These are phyloP conservation scores for Cyberlindnera japonica DNA, from an alignment of 805 yeast species.

Conservation along the genomic window DNA sequence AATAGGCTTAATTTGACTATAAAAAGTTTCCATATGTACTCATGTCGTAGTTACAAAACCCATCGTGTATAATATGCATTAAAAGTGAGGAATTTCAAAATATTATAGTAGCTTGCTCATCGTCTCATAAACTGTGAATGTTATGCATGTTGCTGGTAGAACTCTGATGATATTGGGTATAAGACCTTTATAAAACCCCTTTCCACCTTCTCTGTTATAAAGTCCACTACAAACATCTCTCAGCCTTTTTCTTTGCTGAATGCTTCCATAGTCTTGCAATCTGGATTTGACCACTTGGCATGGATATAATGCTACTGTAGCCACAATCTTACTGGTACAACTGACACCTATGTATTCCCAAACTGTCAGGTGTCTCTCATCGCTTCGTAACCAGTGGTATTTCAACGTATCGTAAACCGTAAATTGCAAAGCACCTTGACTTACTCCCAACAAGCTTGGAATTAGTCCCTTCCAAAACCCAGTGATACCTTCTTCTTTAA, in stretches of 20 bases:
- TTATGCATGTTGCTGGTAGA: constrained; percentile 89
- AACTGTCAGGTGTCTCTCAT: constrained; percentile 37
- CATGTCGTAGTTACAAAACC: no score
- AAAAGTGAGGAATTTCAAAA: no score
- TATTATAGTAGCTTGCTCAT: constrained; percentile 29
- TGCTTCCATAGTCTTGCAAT: constrained; percentile 51
- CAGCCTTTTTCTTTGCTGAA: constrained; percentile 26
- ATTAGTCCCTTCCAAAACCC: constrained; percentile 72
- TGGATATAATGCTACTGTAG: constrained; percentile 74
- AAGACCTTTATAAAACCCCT: constrained; percentile 82
- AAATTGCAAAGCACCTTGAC: constrained; percentile 87
- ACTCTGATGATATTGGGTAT: constrained; percentile 76
- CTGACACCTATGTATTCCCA: constrained; percentile 63
- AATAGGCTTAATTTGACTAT: constrained; percentile 8
- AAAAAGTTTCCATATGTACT: constrained; percentile 12
- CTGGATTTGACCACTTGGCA: constrained; percentile 77
- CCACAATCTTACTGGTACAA: constrained; percentile 60
- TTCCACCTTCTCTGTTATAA: constrained; percentile 47
- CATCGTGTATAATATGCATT: no score
- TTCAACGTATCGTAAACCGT: constrained; percentile 81
- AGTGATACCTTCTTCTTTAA: constrained; percentile 50
- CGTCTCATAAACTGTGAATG: constrained; percentile 81
- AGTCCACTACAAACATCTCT: constrained; percentile 36
- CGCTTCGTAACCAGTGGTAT: constrained; percentile 28
- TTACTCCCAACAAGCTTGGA: constrained; percentile 76